Evolutionary conservation across 176 grass and related monocot species (phyloP).

Genomic region (Carex cristatella): DNA sequence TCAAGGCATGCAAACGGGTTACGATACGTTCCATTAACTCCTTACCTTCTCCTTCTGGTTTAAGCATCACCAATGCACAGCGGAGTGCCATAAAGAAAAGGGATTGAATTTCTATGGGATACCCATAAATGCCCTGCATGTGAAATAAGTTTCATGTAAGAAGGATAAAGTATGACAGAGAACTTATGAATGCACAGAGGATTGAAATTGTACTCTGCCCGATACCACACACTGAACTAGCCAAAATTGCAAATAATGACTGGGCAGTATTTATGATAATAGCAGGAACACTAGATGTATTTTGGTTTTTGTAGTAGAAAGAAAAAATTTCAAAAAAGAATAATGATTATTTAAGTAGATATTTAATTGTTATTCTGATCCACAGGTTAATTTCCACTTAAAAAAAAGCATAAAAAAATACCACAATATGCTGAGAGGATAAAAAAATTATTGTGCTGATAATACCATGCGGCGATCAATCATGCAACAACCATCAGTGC

Average conservation of each 20-base stretch:
- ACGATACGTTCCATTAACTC: constrained; percentile 84
- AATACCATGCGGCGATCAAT: constrained; percentile 94
- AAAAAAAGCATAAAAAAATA: not conserved
- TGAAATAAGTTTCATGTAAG: not conserved
- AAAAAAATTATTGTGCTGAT: constrained; percentile 20
- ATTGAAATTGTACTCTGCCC: not conserved
- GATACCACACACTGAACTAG: not conserved
- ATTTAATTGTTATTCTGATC: not conserved
- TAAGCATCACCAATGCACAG: constrained; percentile 71
- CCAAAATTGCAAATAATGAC: not conserved
- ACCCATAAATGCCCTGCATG: constrained; percentile 88
- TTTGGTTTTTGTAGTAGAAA: not conserved
- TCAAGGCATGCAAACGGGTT: constrained; percentile 67
- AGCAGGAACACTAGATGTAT: not conserved
- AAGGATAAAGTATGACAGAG: not conserved
- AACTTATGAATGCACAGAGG: not conserved
- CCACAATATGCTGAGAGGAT: not conserved
- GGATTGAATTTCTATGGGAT: constrained; percentile 93
- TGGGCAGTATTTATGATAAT: not conserved
- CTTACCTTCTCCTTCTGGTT: constrained; percentile 71
- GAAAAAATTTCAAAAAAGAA: not conserved
- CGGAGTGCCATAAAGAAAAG: constrained; percentile 93
- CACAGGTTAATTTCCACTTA: not conserved
- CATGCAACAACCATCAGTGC: constrained; percentile 97
- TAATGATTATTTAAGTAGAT: not conserved